phyloP scores from a whole-genome alignment of 2,329 filamentous ascomycete species.

The Stromatinia cepivora region DNA sequence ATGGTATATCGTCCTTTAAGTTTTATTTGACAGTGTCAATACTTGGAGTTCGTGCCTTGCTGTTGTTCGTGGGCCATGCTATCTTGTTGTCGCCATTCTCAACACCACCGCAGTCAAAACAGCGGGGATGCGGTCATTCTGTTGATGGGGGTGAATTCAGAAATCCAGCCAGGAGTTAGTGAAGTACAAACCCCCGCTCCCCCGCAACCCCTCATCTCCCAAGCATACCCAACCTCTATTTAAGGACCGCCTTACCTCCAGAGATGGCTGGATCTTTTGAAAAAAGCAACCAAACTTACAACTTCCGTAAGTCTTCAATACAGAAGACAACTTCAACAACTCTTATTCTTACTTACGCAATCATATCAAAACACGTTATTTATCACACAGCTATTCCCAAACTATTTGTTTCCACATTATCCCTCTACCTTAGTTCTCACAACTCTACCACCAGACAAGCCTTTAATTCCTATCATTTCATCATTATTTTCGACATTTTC shows the following conservation, averaged over 20 bases:
- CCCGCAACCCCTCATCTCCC: background rate
- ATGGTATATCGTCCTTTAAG: background rate
- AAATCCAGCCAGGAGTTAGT: background rate
- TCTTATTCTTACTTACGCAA: background rate
- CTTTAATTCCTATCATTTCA: background rate
- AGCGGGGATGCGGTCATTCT: background rate
- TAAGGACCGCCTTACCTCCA: background rate
- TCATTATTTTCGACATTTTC: background rate
- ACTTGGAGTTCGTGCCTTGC: background rate
- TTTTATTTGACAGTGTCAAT: background rate
- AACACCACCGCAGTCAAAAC: background rate
- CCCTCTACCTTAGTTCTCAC: background rate
- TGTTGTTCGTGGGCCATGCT: background rate
- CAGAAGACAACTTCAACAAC: background rate
- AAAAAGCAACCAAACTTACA: background rate
- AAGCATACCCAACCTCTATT: background rate
- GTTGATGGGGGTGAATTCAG: background rate
- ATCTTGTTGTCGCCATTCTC: background rate
- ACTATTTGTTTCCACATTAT: too few species aligned
- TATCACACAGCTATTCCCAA: background rate
- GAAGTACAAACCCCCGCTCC: background rate
- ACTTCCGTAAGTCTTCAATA: background rate
- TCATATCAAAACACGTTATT: background rate
- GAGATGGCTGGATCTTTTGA: background rate
- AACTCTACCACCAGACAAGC: too few species aligned